Percentiles rank a stretch among this genome's conserved stretches.
phyloP scores from a whole-genome alignment of 2,329 filamentous ascomycete genomes.

The Aspergillus costaricaensis region DNA sequence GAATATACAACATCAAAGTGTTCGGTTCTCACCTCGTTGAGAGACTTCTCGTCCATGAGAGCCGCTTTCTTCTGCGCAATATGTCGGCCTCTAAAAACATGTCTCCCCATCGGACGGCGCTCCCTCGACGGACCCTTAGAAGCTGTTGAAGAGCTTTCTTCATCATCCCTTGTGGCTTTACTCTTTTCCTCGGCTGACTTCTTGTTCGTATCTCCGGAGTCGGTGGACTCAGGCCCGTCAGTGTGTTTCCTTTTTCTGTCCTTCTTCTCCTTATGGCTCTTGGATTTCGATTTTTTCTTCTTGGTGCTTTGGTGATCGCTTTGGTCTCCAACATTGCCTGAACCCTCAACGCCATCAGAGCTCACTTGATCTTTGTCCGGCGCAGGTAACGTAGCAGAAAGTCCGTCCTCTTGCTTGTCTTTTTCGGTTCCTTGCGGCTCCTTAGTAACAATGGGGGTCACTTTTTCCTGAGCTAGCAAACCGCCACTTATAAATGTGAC shows the following conservation, averaged over 20 bases:
- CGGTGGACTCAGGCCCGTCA: constrained; percentile 24
- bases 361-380: not conserved
- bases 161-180: constrained; percentile 34
- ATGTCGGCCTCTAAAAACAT: constrained; percentile 75
- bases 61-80: constrained; percentile 88
- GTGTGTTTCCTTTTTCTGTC: constrained; percentile 36
- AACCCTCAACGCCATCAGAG: constrained; percentile 13
- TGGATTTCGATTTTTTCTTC: constrained; percentile 25
- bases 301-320: constrained; percentile 13
- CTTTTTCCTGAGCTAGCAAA: constrained; percentile 63
- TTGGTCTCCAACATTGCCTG: not conserved
- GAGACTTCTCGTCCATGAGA: constrained; percentile 73
- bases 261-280: constrained; percentile 26
- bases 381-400: not conserved
- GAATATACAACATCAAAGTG: not conserved
- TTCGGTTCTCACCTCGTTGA: constrained; percentile 72
- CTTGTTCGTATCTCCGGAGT: not conserved
- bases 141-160: constrained; percentile 46
- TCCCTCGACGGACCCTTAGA: constrained; percentile 52
- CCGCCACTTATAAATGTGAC: constrained; percentile 91
- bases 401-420: not conserved
- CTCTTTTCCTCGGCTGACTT: constrained; percentile 22
- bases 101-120: constrained; percentile 59
- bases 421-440: constrained; percentile 28
- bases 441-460: constrained; percentile 37